Evolutionary conservation across 2,329 filamentous ascomycete species (phyloP), one percentile per base, ranked within the genome.

Genomic region (Penicillium sp.): DNA sequence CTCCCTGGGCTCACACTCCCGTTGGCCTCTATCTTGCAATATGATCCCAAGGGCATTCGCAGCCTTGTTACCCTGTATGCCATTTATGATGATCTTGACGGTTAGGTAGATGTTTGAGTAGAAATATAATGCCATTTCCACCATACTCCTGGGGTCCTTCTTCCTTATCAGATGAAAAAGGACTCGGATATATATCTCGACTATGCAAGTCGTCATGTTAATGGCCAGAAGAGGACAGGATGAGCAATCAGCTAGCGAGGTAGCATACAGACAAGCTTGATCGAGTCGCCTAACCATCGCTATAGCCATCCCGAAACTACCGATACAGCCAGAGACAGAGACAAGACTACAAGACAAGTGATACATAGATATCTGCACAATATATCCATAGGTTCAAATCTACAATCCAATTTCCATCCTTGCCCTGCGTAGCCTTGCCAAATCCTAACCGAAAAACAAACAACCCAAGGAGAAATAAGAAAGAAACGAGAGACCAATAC

Each of bases 351-450:
- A 39, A n/a, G 15, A 32, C 22, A 19, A 35, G 15, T 10, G 13
- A 12, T 8, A 5, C 21, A 39, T 24, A 6, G 31, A 2, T 31
- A 40, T 31, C 37, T 53, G 48, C 49, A 44, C 44, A 51, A 53
- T 48, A 53, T 52, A 49, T 53, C 38, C 52, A 54, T 42, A 22
- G 3, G 10, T 29, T 19, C 17, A 37, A 42, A 50, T 47, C 43
- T 50, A 50, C 48, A 49, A 50, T 47, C 48, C 43, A 46, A 47
- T 35, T 37, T 39, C 35, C 28, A 26, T 31, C 21, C 34, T 10
- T 45, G n/a, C 22, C 43, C n/a, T 45, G 17, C 43, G 21, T 21
- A 28, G 21, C n/a, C 33, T 19, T 42, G 28, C 29, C n/a, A 43
- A 3, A 43, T 21, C 34, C 42, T 15, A 28, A 38, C 10, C 12